Conservation (phyloP, 2,329 filamentous ascomycete genomes). For the Xylariaceae sp. region DNA sequence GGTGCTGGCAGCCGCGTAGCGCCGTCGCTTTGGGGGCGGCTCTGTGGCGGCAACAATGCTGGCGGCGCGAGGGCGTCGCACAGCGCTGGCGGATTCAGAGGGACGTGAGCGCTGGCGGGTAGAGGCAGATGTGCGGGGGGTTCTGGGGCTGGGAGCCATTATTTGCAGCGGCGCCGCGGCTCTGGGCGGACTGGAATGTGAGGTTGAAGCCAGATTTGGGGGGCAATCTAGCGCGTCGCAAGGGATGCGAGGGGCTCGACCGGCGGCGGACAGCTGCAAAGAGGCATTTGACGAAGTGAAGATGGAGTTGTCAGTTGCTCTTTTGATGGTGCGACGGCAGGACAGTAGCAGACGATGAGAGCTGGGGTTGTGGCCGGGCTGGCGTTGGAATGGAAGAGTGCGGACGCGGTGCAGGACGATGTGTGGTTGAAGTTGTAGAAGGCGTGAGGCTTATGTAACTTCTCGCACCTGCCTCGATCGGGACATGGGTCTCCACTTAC, state of each 20-base stretch:
- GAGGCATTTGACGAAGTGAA: constrained; percentile 31
- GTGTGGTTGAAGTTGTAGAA: constrained; percentile 21
- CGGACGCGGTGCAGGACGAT: constrained; percentile 21
- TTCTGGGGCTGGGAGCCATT: constrained; percentile 34
- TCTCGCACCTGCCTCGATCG: no score
- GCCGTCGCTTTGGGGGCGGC: constrained; percentile 66
- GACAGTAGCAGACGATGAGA: constrained; percentile 6
- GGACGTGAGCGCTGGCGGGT: constrained; percentile 27
- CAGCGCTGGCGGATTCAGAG: constrained; percentile 19
- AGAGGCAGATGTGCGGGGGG: constrained; percentile 26
- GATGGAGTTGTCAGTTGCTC: not conserved
- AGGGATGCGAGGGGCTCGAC: constrained; percentile 29
- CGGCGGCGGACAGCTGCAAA: constrained; percentile 28
- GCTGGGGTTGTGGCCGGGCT: constrained; percentile 12
- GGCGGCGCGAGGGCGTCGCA: constrained; percentile 34
- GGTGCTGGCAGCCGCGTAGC: constrained; percentile 83
- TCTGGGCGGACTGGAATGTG: constrained; percentile 1
- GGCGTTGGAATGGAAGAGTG: constrained; percentile 10
- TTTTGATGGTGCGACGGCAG: not conserved
- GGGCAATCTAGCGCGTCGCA: constrained; percentile 35
- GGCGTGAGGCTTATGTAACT: constrained; percentile 8
- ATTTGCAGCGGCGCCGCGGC: constrained; percentile 3
- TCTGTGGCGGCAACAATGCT: constrained; percentile 46
- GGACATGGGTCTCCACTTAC: constrained; percentile 16
- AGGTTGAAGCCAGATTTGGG: constrained; percentile 7